These are phyloP conservation scores for Microascus cirrosus DNA, from an alignment of 2,329 filamentous ascomycete genomes.

Conservation along the genomic window DNA sequence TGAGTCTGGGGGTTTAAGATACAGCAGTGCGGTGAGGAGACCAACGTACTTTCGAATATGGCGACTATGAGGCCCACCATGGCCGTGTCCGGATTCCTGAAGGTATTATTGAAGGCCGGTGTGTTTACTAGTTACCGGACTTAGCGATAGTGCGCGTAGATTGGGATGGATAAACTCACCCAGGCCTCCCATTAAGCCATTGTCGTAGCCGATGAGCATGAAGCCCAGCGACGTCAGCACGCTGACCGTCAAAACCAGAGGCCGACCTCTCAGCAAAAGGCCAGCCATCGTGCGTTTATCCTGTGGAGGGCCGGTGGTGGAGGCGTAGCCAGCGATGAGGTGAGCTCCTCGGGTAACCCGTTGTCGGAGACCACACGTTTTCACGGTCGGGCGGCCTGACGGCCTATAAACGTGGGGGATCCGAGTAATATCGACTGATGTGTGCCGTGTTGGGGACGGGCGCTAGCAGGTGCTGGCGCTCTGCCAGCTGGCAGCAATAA, in stretches of 20 bases:
- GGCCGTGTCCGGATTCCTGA: conserved; percentile 23
- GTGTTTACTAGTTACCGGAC: conserved; percentile 18
- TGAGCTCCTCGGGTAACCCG: too few relatives aligned
- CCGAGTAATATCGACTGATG: too few relatives aligned
- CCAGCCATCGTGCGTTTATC: neutral
- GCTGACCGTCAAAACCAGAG: conserved; percentile 28
- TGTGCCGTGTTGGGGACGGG: too few relatives aligned
- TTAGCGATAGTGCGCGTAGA: too few relatives aligned
- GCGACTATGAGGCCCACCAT: conserved; percentile 34
- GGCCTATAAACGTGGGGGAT: too few relatives aligned
- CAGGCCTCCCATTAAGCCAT: conserved; percentile 29
- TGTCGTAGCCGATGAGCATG: conserved; percentile 35
- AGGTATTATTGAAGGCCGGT: conserved; percentile 25
- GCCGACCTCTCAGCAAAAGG: conserved; percentile 14
- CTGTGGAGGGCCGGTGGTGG: neutral
- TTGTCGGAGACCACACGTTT: too few relatives aligned
- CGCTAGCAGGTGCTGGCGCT: too few relatives aligned
- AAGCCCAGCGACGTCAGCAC: conserved; percentile 33
- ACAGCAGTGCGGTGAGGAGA: neutral
- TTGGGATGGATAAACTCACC: conserved; percentile 7
- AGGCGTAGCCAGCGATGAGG: neutral
- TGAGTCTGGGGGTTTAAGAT: neutral
- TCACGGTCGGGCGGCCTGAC: too few relatives aligned
- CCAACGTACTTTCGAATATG: conserved; percentile 24
- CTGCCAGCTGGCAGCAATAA: too few relatives aligned